These are phyloP conservation scores for Dicorynia guianensis DNA, from an alignment of 306 rosid species.

Conservation along the genomic window DNA sequence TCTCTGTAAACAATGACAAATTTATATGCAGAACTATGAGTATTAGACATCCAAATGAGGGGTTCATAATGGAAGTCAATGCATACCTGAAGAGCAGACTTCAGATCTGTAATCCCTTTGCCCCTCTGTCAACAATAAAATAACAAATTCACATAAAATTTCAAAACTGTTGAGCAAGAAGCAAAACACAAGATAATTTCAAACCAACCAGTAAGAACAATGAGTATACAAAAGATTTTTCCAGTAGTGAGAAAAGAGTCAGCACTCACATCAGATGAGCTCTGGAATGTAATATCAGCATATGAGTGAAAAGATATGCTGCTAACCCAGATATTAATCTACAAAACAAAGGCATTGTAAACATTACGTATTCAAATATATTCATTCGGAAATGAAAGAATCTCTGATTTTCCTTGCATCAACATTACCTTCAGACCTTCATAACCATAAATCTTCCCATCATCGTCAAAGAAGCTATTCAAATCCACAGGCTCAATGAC, in stretches of 20 bases:
- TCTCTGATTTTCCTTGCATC: neutral
- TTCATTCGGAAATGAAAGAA: neutral
- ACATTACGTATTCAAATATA: conserved; percentile 1
- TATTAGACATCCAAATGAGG: conserved; percentile 16
- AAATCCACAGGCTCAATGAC: conserved; percentile 71
- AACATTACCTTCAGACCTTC: conserved; percentile 76
- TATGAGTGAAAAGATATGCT: conserved; percentile 75
- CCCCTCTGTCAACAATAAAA: conserved; percentile 69
- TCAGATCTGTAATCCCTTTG: conserved; percentile 88
- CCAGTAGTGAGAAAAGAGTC: conserved; percentile 21
- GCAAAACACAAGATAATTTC: conserved; percentile 19
- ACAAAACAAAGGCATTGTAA: conserved; percentile 25
- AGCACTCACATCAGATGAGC: conserved; percentile 82
- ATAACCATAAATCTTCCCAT: conserved; percentile 88
- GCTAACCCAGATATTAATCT: conserved; percentile 90
- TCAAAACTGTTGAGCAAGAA: conserved; percentile 5
- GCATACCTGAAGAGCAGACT: conserved; percentile 77
- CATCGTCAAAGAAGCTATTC: conserved; percentile 71
- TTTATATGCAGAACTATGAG: conserved; percentile 32
- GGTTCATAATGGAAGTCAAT: neutral
- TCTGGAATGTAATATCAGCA: conserved; percentile 70
- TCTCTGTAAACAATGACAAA: conserved; percentile 59
- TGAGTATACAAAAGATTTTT: neutral
- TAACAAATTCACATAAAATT: conserved; percentile 29
- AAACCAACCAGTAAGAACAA: conserved; percentile 18